A percentile compares a stretch with the other conserved stretches of the same genome.
Conservation (phyloP, 768 basidiomycete genomes). For the Pulveroboletus ravenelii region DNA sequence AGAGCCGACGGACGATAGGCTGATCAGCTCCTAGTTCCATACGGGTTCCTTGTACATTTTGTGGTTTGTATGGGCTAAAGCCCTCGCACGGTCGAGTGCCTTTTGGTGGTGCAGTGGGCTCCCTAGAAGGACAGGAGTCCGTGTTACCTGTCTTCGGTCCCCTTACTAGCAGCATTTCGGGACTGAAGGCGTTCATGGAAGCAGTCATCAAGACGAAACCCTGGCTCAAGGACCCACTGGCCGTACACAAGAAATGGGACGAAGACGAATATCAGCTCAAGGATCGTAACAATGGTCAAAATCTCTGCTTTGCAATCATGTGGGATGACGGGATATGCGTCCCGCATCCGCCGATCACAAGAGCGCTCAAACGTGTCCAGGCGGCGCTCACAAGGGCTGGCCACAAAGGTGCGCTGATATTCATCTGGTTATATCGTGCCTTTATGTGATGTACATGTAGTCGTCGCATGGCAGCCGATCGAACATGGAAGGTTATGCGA, state of each 20-base stretch:
- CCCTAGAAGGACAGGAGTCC: conserved; percentile 67
- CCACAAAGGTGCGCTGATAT: conserved; percentile 48
- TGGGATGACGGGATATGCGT: conserved; percentile 59
- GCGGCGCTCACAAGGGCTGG: conserved; percentile 55
- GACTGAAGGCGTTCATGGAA: conserved; percentile 63
- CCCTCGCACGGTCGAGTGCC: conserved; percentile 70
- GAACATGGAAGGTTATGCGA: conserved; percentile 46
- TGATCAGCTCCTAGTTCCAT: conserved; percentile 45
- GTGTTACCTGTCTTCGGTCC: conserved; percentile 73
- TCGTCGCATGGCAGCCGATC: conserved; percentile 63
- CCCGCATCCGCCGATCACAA: conserved; percentile 60
- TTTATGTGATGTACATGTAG: conserved; percentile 30
- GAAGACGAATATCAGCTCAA: conserved; percentile 53
- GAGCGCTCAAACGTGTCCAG: conserved; percentile 56
- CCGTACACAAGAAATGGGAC: conserved; percentile 55
- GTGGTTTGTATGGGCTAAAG: conserved; percentile 66
- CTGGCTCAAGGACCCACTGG: conserved; percentile 64
- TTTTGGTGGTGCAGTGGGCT: conserved; percentile 60
- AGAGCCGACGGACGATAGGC: background rate
- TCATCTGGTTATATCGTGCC: background rate
- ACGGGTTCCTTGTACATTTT: conserved; percentile 64
- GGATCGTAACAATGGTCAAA: conserved; percentile 52
- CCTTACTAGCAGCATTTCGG: conserved; percentile 51
- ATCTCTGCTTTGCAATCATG: conserved; percentile 55
- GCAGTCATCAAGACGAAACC: conserved; percentile 55